Evolutionary conservation across 192 early-diverging fungal genomes (phyloP), one percentile per base, ranked within the genome.

Genomic region (Entomortierella beljakovae): DNA sequence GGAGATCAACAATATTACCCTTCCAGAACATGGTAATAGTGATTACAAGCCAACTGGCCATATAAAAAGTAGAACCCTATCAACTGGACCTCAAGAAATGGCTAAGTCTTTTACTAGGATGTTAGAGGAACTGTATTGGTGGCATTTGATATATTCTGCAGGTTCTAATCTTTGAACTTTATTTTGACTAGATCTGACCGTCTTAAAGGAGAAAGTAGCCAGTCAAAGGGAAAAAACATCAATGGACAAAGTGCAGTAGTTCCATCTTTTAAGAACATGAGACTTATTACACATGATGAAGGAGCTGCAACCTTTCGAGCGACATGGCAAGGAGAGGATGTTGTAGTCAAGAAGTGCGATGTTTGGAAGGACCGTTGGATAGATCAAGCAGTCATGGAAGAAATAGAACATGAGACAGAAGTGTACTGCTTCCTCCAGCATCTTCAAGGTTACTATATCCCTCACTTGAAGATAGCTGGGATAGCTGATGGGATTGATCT

Each of bases 321-420:
- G 6, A 40, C 56, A n/a, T 68, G 56, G 56, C 40, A 58, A 55
- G 56, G 55, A 20, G 35, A 25, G 22, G 42, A 46, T 43, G 55
- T 68, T 58, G 56, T 51, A 31, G 33, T 68, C 54, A 58, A 68
- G 68, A 60, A 61, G 34, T 53, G 58, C 29, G 58, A 53, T 43
- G 54, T 70, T 26, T 70, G 50, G 34, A 70, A 60, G 13, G 22
- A 60, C 53, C 38, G 29, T 28, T 68, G 48, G 43, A 68, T 59
- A 20, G 16, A 54, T 58, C 43, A 34, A 16, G 2, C 26, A 37
- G 56, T 58, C 4, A 29, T 55, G 20, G 65, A 68, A 56, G 43
- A 68, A 23, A 48, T 68, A 15, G 33, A 53, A 37, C 59, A 70
- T 60, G 76, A 80, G 42, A 51, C 50, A 32, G n/a, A 37, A 22